Evolutionary conservation across 257 asterid genomes (phyloP).

Genomic region (Anisodus tanguticus): DNA sequence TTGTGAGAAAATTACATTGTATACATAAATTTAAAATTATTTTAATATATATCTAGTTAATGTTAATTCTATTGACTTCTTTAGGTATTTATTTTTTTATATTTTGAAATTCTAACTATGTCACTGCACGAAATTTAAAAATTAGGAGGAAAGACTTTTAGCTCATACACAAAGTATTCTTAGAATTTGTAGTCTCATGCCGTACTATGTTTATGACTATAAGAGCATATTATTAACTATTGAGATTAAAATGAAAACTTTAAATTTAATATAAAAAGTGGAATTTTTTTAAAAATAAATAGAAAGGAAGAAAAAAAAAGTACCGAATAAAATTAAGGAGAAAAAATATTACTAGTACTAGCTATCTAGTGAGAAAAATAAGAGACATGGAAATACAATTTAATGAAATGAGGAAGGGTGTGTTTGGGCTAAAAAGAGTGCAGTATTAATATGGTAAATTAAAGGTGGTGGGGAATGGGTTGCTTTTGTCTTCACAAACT

Average conservation of each 20-base stretch:
- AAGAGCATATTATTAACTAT: no score
- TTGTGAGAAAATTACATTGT: no score
- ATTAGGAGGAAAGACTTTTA: background rate
- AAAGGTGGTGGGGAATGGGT: slow-evolving; percentile 21
- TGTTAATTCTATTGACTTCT: no score
- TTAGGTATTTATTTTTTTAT: no score
- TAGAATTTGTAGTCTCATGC: no score
- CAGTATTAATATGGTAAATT: background rate
- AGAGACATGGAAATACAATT: background rate
- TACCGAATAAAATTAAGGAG: no score
- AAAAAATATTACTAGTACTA: no score
- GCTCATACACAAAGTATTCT: background rate
- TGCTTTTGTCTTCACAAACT: background rate
- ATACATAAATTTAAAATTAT: background rate
- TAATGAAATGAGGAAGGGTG: slow-evolving; percentile 4
- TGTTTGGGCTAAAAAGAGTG: slow-evolving; percentile 10
- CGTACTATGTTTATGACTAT: no score
- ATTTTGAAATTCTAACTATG: background rate
- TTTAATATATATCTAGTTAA: background rate
- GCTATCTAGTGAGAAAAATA: background rate
- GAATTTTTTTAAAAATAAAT: no score
- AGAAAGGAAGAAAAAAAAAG: no score
- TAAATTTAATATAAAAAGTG: no score
- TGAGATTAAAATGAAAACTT: no score
- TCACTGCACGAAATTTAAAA: background rate